Conservation (phyloP, 1,284 basidiomycete genomes). For the Cutaneotrichosporon dermatis region DNA sequence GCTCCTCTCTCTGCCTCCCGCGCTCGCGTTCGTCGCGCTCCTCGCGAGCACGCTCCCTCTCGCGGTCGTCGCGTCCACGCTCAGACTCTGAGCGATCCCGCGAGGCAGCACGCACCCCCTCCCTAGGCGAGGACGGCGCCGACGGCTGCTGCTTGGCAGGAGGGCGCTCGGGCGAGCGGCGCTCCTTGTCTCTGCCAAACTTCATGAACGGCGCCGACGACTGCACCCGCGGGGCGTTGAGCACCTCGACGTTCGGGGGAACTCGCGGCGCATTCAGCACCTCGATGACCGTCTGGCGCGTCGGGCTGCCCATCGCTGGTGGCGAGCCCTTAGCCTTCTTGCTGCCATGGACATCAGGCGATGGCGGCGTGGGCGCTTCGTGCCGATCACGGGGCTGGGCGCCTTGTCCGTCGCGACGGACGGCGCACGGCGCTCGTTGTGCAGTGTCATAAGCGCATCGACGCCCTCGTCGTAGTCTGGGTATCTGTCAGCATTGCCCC, state of each 20-base stretch:
- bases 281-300: constrained; percentile 38
- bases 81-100: not conserved
- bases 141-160: constrained; percentile 1
- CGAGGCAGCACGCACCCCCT: not conserved
- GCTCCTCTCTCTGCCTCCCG: not conserved
- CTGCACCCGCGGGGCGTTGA: constrained; percentile 34
- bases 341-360: constrained; percentile 23
- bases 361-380: constrained; percentile 33
- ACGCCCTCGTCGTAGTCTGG: constrained; percentile 49
- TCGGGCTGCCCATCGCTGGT: constrained; percentile 10
- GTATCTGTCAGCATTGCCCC: constrained; percentile 1
- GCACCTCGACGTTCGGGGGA: constrained; percentile 32
- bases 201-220: not conserved
- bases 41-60: not conserved
- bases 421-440: constrained; percentile 32
- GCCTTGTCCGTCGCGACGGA: constrained; percentile 15
- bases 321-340: constrained; percentile 32
- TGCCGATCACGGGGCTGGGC: constrained; percentile 15
- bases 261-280: constrained; percentile 34
- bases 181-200: constrained; percentile 5
- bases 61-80: not conserved
- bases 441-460: constrained; percentile 47
- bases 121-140: constrained; percentile 3
- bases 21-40: constrained; percentile 34
- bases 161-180: constrained; percentile 1